Evolutionary conservation across 106 monocot species (phyloP).

Genomic region (Platanthera guangdongensis): DNA sequence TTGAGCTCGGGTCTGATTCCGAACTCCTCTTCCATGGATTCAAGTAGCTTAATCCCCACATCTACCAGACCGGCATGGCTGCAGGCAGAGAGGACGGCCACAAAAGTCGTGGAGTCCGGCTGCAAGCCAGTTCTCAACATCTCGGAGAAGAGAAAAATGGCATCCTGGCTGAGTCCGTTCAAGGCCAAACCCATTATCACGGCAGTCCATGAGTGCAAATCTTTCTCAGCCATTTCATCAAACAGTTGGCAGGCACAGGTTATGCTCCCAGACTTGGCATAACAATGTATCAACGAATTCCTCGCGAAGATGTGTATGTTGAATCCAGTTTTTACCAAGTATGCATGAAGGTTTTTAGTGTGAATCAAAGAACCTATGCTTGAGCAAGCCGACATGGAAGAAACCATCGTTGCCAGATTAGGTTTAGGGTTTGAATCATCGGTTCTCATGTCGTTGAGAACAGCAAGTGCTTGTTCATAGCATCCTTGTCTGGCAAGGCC

Average conservation of each 20-base stretch:
- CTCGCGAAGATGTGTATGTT: conserved; percentile 20
- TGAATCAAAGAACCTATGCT: conserved; percentile 33
- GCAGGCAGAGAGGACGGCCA: conserved; percentile 46
- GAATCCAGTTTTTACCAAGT: conserved; percentile 38
- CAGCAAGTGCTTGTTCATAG: conserved; percentile 20
- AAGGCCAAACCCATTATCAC: conserved; percentile 41
- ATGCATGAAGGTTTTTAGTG: conserved; percentile 33
- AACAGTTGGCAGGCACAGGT: conserved; percentile 24
- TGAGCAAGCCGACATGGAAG: conserved; percentile 31
- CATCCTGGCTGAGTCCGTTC: conserved; percentile 37
- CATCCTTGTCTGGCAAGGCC: conserved; percentile 19
- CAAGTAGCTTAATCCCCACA: conserved; percentile 28
- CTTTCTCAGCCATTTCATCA: conserved; percentile 20
- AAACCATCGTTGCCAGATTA: conserved; percentile 43
- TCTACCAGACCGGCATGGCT: conserved; percentile 46
- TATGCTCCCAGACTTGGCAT: conserved; percentile 52
- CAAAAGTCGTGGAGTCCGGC: conserved; percentile 36
- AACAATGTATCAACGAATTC: conserved; percentile 56
- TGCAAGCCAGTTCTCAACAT: conserved; percentile 23
- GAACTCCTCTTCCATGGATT: conserved; percentile 27
- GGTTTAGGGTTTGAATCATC: conserved; percentile 11
- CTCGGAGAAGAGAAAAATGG: conserved; percentile 23
- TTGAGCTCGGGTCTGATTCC: conserved; percentile 27
- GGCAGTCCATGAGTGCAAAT: conserved; percentile 55
- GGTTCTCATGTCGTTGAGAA: conserved; percentile 41